phyloP scores from a whole-genome alignment of 176 grass and related monocot species.

The Aegilops sharonensis region DNA sequence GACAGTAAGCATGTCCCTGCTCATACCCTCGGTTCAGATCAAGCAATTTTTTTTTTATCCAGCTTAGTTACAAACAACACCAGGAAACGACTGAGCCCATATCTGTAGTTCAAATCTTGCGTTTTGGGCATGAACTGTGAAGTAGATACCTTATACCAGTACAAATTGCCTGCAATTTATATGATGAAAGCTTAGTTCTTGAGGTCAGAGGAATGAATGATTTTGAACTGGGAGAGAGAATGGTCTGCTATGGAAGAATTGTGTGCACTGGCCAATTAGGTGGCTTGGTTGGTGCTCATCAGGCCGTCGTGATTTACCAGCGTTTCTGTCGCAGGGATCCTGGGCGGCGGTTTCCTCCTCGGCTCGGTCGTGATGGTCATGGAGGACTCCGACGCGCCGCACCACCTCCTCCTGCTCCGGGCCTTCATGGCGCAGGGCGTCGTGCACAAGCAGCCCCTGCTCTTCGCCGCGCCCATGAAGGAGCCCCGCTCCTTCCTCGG shows the following conservation, averaged over 20 bases:
- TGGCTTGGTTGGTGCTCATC: not conserved
- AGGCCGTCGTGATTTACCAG: not conserved
- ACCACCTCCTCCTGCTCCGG: conserved; percentile 84
- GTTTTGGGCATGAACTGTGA: not conserved
- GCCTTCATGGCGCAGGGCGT: conserved; percentile 87
- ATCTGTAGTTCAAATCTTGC: not conserved
- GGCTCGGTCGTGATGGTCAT: conserved; percentile 88
- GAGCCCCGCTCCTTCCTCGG: conserved; percentile 78
- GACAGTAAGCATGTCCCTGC: conserved; percentile 52
- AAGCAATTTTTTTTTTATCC: not conserved
- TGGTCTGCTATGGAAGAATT: not conserved
- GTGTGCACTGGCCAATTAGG: not conserved
- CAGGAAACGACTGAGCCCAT: no score
- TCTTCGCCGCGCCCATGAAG: conserved; percentile 65
- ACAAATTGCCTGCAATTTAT: not conserved
- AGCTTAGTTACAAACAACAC: not conserved
- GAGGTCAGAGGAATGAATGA: not conserved
- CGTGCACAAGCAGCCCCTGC: conserved; percentile 72
- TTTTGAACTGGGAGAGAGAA: not conserved
- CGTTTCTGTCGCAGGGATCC: conserved; percentile 47
- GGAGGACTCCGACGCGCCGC: conserved; percentile 78
- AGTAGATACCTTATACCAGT: not conserved
- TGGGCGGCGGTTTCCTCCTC: conserved; percentile 76
- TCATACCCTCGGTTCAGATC: not conserved
- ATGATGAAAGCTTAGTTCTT: not conserved